phyloP scores from a whole-genome alignment of 306 rosid genomes.

The Neltuma alba region DNA sequence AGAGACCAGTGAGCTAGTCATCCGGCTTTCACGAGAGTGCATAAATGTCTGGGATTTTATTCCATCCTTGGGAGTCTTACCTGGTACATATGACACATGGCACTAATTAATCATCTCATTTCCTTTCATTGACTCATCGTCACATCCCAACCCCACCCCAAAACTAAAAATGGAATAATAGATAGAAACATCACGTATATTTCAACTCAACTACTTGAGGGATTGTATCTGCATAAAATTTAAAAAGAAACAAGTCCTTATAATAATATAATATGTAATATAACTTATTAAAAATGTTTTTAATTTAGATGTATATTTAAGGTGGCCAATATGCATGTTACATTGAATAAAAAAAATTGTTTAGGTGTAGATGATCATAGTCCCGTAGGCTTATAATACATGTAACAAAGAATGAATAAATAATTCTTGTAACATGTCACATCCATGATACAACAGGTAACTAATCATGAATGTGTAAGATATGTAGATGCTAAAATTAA shows the following conservation, averaged over 20 bases:
- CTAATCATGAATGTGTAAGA: not conserved
- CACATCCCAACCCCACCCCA: not conserved
- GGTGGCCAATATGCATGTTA: not conserved
- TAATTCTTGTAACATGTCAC: not conserved
- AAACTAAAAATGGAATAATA: no score
- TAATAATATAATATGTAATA: no score
- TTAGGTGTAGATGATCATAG: not conserved
- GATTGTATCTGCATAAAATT: no score
- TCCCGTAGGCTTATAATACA: not conserved
- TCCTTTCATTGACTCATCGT: not conserved
- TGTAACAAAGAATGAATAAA: not conserved
- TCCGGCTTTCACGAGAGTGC: not conserved
- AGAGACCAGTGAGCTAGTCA: not conserved
- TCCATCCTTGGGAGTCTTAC: not conserved
- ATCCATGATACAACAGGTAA: not conserved
- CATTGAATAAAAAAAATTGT: not conserved
- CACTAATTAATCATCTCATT: not conserved
- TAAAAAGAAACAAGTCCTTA: no score
- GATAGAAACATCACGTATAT: no score
- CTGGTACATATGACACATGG: not conserved
- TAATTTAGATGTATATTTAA: no score
- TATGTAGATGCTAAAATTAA: not conserved
- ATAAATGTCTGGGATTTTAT: slow-evolving; percentile 4
- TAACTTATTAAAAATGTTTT: no score
- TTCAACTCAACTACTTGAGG: no score